Evolutionary conservation across 208 protist species (phyloP).

Genomic region (Wallacemonas sp.): DNA sequence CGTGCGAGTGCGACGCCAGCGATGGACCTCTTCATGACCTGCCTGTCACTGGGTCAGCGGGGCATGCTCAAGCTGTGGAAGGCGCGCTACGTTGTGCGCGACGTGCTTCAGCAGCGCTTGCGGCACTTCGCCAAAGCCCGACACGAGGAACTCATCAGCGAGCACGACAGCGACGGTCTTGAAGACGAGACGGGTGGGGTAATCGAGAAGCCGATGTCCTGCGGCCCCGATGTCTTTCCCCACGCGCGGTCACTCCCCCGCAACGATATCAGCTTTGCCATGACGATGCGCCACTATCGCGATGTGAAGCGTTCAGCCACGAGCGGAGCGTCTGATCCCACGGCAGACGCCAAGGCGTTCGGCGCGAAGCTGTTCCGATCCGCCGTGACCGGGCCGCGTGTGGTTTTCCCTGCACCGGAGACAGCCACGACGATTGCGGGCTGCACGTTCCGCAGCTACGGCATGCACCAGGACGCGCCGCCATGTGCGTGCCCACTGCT

Average conservation of each 20-base stretch:
- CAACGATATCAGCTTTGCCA: constrained; percentile 87
- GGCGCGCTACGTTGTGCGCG: constrained; percentile 66
- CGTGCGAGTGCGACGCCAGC: constrained; percentile 91
- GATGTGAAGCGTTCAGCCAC: constrained; percentile 1
- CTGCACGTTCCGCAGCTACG: constrained; percentile 58
- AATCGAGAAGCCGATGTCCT: neutral
- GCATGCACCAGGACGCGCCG: constrained; percentile 48
- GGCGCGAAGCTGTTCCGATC: constrained; percentile 76
- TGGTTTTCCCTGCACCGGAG: constrained; percentile 44
- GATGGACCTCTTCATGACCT: constrained; percentile 97
- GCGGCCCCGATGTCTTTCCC: neutral
- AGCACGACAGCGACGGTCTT: constrained; percentile 15
- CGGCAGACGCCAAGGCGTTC: constrained; percentile 35
- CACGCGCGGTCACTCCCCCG: constrained; percentile 6
- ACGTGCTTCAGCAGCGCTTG: constrained; percentile 37
- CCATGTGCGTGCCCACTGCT: constrained; percentile 40
- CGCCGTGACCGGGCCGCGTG: constrained; percentile 70
- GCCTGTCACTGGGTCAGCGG: constrained; percentile 91
- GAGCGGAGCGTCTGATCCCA: neutral
- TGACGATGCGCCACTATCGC: constrained; percentile 63
- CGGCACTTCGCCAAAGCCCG: constrained; percentile 48
- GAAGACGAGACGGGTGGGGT: constrained; percentile 5
- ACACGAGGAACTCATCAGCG: constrained; percentile 49
- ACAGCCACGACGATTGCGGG: constrained; percentile 41
- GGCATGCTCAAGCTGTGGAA: constrained; percentile 81